These are phyloP conservation scores for Penicillium griseofulvum DNA, from an alignment of 2,329 filamentous ascomycete genomes.

Conservation along the genomic window DNA sequence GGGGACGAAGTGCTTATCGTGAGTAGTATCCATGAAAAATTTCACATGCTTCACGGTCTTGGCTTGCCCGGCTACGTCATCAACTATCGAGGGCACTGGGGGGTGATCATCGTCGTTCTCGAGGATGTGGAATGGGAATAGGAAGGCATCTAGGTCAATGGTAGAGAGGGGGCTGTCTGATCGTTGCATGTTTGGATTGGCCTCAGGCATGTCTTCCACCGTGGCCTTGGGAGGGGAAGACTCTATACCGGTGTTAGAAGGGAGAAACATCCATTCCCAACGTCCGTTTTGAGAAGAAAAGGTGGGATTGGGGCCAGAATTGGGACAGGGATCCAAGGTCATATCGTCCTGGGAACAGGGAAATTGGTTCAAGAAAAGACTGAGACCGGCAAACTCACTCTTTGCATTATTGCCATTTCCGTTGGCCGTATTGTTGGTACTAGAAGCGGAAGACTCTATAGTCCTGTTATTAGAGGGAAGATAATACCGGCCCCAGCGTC, in stretches of 20 bases:
- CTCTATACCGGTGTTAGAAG: background rate
- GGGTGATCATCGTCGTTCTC: background rate
- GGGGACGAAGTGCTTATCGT: conserved; percentile 5
- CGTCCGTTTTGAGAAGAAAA: background rate
- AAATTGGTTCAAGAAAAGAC: background rate
- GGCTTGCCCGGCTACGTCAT: background rate
- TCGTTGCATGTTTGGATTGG: background rate
- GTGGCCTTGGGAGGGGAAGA: background rate
- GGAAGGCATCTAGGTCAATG: background rate
- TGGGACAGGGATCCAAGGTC: background rate
- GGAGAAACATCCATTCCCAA: background rate
- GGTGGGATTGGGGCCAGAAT: background rate
- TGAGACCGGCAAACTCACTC: background rate
- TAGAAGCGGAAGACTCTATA: background rate
- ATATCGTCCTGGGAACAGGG: background rate
- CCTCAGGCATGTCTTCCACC: background rate
- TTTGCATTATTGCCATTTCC: background rate
- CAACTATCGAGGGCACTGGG: background rate
- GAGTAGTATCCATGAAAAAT: conserved; percentile 2
- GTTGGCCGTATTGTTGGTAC: background rate
- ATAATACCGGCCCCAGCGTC: background rate
- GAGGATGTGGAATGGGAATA: background rate
- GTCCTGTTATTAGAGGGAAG: background rate
- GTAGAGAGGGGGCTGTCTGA: background rate
- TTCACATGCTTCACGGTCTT: background rate